Conservation (phyloP, 768 basidiomycete genomes). For the Boletus edulis region DNA sequence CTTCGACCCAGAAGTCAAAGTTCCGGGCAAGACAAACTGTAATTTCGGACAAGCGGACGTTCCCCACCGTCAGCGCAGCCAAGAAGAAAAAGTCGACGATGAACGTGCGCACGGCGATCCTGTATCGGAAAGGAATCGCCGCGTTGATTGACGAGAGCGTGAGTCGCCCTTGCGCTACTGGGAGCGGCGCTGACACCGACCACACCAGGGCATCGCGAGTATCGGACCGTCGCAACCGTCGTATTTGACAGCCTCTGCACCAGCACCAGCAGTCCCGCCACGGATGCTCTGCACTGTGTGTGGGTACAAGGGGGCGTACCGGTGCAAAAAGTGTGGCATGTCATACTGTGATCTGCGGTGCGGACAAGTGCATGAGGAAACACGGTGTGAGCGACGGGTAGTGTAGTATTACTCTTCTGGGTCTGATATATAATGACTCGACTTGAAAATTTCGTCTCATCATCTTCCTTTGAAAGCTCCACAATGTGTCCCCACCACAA, state of each 20-base stretch:
- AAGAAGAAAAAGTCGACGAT: slow-evolving; percentile 79
- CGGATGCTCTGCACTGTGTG: slow-evolving; percentile 82
- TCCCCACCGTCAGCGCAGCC: slow-evolving; percentile 24
- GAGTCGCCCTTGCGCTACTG: slow-evolving; percentile 27
- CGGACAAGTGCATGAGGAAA: slow-evolving; percentile 72
- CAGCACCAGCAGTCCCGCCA: slow-evolving; percentile 60
- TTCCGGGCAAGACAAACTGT: slow-evolving; percentile 69
- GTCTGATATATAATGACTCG: too few relatives aligned
- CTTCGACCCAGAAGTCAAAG: slow-evolving; percentile 38
- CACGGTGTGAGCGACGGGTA: slow-evolving; percentile 74
- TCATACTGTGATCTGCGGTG: slow-evolving; percentile 76
- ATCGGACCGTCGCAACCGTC: slow-evolving; percentile 54
- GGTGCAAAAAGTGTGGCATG: slow-evolving; percentile 74
- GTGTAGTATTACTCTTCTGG: slow-evolving; percentile 31
- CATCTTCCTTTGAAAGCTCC: too few relatives aligned
- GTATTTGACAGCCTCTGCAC: slow-evolving; percentile 68
- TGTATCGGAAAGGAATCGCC: slow-evolving; percentile 79
- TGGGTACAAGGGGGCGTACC: slow-evolving; percentile 80
- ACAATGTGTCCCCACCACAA: slow-evolving; percentile 25
- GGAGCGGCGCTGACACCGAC: neutral
- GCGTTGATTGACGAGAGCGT: slow-evolving; percentile 80
- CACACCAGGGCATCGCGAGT: slow-evolving; percentile 53
- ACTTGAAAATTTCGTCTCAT: too few relatives aligned
- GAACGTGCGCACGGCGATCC: slow-evolving; percentile 73
- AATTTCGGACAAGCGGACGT: slow-evolving; percentile 71